Evolutionary conservation across 495 filamentous ascomycete species (phyloP).

Genomic region (Penicillium dipodomyicola): DNA sequence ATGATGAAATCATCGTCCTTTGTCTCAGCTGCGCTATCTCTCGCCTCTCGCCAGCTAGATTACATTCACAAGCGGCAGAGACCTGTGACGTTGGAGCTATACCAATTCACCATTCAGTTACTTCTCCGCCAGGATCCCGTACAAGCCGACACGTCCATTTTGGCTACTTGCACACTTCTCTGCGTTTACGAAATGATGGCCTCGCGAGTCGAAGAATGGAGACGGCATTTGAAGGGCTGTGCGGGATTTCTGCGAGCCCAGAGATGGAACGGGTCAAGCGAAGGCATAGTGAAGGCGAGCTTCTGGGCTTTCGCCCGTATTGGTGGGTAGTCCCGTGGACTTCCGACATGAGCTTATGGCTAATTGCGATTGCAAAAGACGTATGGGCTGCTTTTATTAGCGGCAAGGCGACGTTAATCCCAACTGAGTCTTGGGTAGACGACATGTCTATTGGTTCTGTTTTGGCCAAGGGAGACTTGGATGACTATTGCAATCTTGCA

Average conservation of each 20-base stretch:
- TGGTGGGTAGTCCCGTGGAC: constrained; percentile 5
- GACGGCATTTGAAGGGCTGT: constrained; percentile 18
- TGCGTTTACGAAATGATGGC: constrained; percentile 25
- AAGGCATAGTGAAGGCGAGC: constrained; percentile 16
- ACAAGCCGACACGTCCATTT: constrained; percentile 11
- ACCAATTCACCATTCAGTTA: constrained; percentile 15
- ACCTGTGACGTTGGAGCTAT: constrained; percentile 17
- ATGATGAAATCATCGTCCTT: constrained; percentile 17
- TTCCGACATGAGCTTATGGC: not conserved
- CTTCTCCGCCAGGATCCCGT: constrained; percentile 14
- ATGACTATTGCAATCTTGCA: constrained; percentile 19
- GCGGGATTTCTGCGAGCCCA: constrained; percentile 12
- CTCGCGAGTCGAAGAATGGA: constrained; percentile 17
- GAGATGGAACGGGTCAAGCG: constrained; percentile 18
- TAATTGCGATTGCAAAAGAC: constrained; percentile 6
- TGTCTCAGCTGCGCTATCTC: constrained; percentile 12
- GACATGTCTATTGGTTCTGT: constrained; percentile 11
- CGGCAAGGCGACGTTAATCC: constrained; percentile 19
- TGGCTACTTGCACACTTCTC: constrained; percentile 18
- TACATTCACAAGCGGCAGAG: constrained; percentile 7
- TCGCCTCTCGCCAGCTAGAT: constrained; percentile 17
- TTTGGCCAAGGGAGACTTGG: constrained; percentile 11
- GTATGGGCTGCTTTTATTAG: constrained; percentile 19
- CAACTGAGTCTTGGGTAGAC: constrained; percentile 21
- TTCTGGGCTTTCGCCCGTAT: constrained; percentile 23